Evolutionary conservation across 1,139 yeast species (phyloP), one percentile per base, ranked within the genome.

Genomic region (Candida dubliniensis): DNA sequence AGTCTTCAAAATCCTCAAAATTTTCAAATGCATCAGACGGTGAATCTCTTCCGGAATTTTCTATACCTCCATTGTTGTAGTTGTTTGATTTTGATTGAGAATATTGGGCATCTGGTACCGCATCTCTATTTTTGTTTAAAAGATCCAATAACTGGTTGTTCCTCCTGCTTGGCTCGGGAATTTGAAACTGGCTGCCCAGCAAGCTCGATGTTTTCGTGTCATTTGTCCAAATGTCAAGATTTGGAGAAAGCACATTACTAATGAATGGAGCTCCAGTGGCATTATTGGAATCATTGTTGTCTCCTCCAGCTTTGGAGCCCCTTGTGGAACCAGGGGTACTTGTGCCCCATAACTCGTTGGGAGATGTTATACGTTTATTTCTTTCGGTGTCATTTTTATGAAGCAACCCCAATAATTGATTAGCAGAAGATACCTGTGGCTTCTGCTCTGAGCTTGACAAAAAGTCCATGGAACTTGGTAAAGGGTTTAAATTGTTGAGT

Each of bases 1-100:
- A 61, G 38, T 65, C 67, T 35, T 65, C 66, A 42, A 58, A 64
- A 42, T 69, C 68, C 37, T 68, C 72, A 48, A 71, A 70, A 45
- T 69, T 67, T 32, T 70, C 75, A 44, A 67, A 67, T 34, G 44
- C 41, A 31, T 46, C 49, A 33, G 44, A 47, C 27, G 36, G 34
- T 11, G 23, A 18, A 18, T 18, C 23, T 18, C 23, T 18, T 30
- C 32, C 4, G 31, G 32, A 13, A 25, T 8, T 9, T 31, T 13
- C 11, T 35, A 18, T n/a, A 8, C 32, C 32, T 30, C 32, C 18
- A 14, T 15, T 26, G 34, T 11, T 13, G 36, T 26, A n/a, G 29
- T 15, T 31, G 40, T 34, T 29, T n/a, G n/a, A 6, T 31, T 31
- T 31, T 1, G 13, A 23, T 30, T 10, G 24, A 26, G 5, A 33